phyloP scores from a whole-genome alignment of 495 filamentous ascomycete genomes.

The Podospora fimiseda region DNA sequence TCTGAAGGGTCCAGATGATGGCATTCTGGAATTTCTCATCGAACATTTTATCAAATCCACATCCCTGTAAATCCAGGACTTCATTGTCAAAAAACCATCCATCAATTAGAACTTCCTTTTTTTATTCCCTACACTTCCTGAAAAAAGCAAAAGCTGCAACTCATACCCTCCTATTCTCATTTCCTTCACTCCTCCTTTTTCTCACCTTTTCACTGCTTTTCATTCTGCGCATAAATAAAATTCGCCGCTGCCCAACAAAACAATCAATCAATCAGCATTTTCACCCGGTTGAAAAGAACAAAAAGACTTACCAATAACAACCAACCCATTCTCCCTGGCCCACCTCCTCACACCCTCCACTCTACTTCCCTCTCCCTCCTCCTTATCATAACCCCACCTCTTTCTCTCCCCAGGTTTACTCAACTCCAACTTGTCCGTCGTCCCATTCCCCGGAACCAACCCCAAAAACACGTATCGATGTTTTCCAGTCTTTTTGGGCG shows the following conservation, averaged over 20 bases:
- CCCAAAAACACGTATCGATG: conserved; percentile 64
- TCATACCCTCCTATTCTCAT: too few relatives aligned
- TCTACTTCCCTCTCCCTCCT: conserved; percentile 33
- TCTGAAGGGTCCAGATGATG: too few relatives aligned
- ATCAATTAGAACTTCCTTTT: too few relatives aligned
- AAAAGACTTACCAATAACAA: conserved; percentile 50
- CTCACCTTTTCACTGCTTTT: conserved; percentile 44
- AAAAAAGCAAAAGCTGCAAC: too few relatives aligned
- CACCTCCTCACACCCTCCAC: conserved; percentile 55
- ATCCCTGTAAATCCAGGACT: too few relatives aligned
- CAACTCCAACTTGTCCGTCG: conserved; percentile 35
- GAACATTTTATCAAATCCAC: too few relatives aligned
- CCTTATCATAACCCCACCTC: conserved; percentile 50
- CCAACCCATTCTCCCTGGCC: conserved; percentile 55
- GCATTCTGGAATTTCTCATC: too few relatives aligned
- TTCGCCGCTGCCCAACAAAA: conserved; percentile 45
- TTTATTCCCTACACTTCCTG: too few relatives aligned
- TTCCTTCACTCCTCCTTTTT: not conserved
- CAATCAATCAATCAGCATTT: conserved; percentile 8
- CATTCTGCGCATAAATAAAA: conserved; percentile 58
- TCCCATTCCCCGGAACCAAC: conserved; percentile 39
- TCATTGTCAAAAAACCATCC: too few relatives aligned
- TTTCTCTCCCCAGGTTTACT: conserved; percentile 51
- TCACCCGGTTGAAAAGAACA: not conserved
- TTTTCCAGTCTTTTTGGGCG: conserved; percentile 58